Base-by-base conservation (phyloP, 2,329 filamentous ascomycete species). In the Arachnopeziza araneosa region DNA sequence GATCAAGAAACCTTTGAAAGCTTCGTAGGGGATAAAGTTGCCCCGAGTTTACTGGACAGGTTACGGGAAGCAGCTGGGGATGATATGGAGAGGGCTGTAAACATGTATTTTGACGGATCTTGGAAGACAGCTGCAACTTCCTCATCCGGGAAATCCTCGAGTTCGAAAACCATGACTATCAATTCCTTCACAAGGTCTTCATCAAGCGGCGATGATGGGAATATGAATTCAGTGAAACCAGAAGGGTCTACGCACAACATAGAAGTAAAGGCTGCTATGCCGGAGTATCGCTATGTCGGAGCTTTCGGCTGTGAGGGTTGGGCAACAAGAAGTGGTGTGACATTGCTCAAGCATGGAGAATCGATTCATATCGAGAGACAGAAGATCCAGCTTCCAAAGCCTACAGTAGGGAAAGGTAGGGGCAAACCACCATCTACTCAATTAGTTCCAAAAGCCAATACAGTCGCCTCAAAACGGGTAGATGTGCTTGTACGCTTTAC, bases 401-500 rank as follows among this genome's bases (percentile, higher is more conserved):
- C 73, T 65, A 61, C 79, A 69, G 75, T 71, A 59, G 69, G 77
- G 67, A 78, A 80, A 74, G 71, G 75, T 69, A 63, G 76, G 75
- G 63, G 80, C 74, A 66, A 65, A 73, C 54, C 71, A 72, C 54
- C 68, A 22, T 62, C 61, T 19, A 51, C 61, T 21, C 65, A 66
- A 60, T 49, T 60, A 30, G 57, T 64, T 19, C 67, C 63, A 24
- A 73, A 69, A 50, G 64, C 68, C 17, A 67, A 68, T 48, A 76
- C 74, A 55, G 77, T 79, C 12, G 78, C 81, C n/a, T 77, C 81
- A 0, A 83, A 85, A 68, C 86, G 90, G 54, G 82, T 87, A 22
- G 95, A 99, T 76, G 86, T 96, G 6, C 83, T 99, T 62, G 96
- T 98, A 24, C 86, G 95, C 1, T 98, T 99, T 70, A 96, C 90